Base-by-base conservation (phyloP, 2,329 filamentous ascomycete genomes). In the Pseudocercospora vitis region DNA sequence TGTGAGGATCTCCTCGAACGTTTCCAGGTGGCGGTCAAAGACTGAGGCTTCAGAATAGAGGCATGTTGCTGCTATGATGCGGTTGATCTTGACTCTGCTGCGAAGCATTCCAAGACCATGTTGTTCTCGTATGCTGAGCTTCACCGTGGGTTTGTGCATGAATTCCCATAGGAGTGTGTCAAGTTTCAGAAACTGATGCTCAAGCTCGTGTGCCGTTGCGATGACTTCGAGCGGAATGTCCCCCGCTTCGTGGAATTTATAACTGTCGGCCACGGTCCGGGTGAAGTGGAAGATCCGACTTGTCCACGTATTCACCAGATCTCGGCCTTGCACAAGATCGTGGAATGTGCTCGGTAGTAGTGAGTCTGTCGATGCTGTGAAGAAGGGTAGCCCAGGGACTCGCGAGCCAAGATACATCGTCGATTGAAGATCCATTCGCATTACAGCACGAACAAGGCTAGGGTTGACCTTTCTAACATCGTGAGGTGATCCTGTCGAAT, bases 361-460 rank as follows among this genome's bases (percentile, higher is more conserved):
- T n/a, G 53, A 63, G 40, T 68, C 65, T 9, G 52, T 57, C 16
- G 60, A 52, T 21, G 63, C 60, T 8, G 63, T 65, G 48, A 61
- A 65, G 52, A 63, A 65, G 8, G 65, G 53, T 8, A 68, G 53
- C n/a, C 65, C 62, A 28, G 66, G 66, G 1, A 65, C 52, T n/a
- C 65, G 52, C 12, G 56, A 56, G 23, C 55, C 62, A 2, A 68
- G 45, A 50, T 63, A 68, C 50, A 65, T 55, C 2, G 65, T 62
- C 4, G 64, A 61, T 50, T 69, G 65, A 2, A 68, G 45, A 42
- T 69, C 66, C 33, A 68, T 59, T n/a, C 66, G 54, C 59, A 67
- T 65, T n/a, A 69, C 54, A 3, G 65, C 58, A 8, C 60, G 58
- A 2, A 68, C 57, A 6, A 69, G 56, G 24, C 57, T 59, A 7